Percentiles rank a stretch among this genome's conserved stretches.
phyloP scores from a whole-genome alignment of 2,329 filamentous ascomycete species.

The Chrysosphaeria jannelii region DNA sequence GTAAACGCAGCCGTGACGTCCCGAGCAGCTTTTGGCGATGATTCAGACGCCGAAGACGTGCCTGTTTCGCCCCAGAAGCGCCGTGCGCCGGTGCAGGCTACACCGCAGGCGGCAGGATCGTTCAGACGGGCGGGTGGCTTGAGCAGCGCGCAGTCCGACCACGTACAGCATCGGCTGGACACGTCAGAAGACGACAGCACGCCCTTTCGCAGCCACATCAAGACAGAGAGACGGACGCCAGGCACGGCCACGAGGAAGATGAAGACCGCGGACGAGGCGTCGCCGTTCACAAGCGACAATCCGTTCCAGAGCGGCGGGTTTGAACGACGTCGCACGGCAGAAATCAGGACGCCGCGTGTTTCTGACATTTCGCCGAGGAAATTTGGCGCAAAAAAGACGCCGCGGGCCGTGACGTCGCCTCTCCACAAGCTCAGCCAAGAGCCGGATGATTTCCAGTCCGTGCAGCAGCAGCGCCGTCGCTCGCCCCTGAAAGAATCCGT shows the following conservation, averaged over 20 bases:
- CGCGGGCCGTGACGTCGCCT: neutral
- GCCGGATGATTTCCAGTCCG: no score
- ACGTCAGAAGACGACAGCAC: constrained; percentile 20
- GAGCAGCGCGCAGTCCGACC: no score
- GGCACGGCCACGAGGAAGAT: constrained; percentile 21
- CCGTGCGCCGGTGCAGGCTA: constrained; percentile 13
- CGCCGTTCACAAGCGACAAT: constrained; percentile 72
- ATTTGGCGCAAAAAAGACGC: constrained; percentile 1
- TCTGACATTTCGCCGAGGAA: no score
- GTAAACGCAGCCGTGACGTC: constrained; percentile 16
- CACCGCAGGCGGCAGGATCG: constrained; percentile 21
- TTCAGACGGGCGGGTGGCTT: constrained; percentile 11
- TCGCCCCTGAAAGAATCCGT: neutral
- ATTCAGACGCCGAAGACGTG: constrained; percentile 20
- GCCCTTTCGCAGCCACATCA: no score
- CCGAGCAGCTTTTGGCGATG: constrained; percentile 11
- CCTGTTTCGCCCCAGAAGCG: no score
- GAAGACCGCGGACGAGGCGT: constrained; percentile 22
- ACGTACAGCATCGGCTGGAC: no score
- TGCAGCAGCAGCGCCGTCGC: no score
- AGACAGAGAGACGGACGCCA: no score
- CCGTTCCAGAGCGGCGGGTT: constrained; percentile 74
- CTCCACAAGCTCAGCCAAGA: neutral
- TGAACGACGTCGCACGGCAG: no score
- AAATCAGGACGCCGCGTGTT: no score